These are phyloP conservation scores for Calamus simplicifolius DNA, from an alignment of 176 grass and related monocot genomes.

Conservation along the genomic window DNA sequence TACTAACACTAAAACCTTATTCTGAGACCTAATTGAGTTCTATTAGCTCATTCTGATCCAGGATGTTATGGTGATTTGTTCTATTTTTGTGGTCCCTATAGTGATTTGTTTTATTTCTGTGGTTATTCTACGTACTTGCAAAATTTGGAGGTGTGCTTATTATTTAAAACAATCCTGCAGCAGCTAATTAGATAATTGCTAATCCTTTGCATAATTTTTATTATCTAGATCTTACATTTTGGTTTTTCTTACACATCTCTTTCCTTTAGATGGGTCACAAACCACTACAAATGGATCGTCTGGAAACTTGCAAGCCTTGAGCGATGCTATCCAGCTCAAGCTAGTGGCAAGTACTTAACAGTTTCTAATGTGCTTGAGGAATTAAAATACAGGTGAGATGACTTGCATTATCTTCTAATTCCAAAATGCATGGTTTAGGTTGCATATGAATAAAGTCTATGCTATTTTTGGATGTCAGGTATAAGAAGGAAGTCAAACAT, in stretches of 20 bases:
- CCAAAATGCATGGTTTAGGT: slow-evolving; percentile 19
- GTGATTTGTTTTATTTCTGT: no score
- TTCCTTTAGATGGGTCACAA: slow-evolving; percentile 72
- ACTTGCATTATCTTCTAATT: neutral
- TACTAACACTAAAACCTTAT: no score
- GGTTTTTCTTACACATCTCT: slow-evolving; percentile 19
- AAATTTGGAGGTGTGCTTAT: no score
- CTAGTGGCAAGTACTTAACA: slow-evolving; percentile 66
- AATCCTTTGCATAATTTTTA: no score
- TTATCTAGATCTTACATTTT: neutral
- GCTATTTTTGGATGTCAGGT: slow-evolving; percentile 37
- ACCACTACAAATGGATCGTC: slow-evolving; percentile 84
- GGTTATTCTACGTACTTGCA: no score
- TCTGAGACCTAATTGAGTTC: no score
- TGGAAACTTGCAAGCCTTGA: slow-evolving; percentile 87
- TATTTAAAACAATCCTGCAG: no score
- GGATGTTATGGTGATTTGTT: no score
- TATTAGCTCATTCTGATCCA: no score
- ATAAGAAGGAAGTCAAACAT: slow-evolving; percentile 82
- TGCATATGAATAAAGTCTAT: neutral
- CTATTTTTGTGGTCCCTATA: no score
- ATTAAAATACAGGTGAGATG: slow-evolving; percentile 74
- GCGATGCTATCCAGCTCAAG: slow-evolving; percentile 51
- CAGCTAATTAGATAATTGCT: no score
- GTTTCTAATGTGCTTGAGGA: slow-evolving; percentile 83